Base-by-base conservation (phyloP, 306 rosid species). In the Herpetospermum pedunculosum region DNA sequence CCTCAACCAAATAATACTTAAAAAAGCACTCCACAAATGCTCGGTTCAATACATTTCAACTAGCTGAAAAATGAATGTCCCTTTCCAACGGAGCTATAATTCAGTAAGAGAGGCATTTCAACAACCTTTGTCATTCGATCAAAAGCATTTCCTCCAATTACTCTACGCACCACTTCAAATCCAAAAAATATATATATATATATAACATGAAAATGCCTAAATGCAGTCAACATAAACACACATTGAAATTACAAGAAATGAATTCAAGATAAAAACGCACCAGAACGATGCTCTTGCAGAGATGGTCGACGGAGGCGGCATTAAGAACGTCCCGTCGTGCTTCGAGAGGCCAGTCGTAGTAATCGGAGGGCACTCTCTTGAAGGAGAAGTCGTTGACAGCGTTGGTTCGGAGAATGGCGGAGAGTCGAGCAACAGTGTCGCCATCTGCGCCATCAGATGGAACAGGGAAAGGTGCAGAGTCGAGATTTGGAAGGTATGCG, bases 201-300 rank as follows among this genome's bases (percentile, higher is more conserved):
- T n/a, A 63, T 0, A 1, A 63, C 9, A 19, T 37, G 18, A 38
- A 38, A 19, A 11, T 28, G 49, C n/a, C 32, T 2, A 64, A 38
- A 64, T n/a, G 32, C 41, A 59, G 11, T 14, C 2, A 29, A 57
- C 37, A 4, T 28, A 15, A 16, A 47, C 26, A 53, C 59, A 28
- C 15, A 48, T 29, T 11, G 62, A 73, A 73, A 40, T n/a, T 14
- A 40, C n/a, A 65, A 67, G 11, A 25, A 2, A 8, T 1, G 32
- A 48, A 28, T 26, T 2, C 2, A n/a, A n/a, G 34, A 63, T 3
- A 12, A 52, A 52, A 35, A 52, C 76, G 18, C 80, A 87, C 97
- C 82, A 93, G 74, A 72, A 93, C 98, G 14, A 93, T 91, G 89
- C 92, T 93, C 87, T 93, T 93, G 88, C 98, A 93, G 74, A 93